Base-by-base conservation (phyloP, 306 rosid species). In the Alnus rubra region DNA sequence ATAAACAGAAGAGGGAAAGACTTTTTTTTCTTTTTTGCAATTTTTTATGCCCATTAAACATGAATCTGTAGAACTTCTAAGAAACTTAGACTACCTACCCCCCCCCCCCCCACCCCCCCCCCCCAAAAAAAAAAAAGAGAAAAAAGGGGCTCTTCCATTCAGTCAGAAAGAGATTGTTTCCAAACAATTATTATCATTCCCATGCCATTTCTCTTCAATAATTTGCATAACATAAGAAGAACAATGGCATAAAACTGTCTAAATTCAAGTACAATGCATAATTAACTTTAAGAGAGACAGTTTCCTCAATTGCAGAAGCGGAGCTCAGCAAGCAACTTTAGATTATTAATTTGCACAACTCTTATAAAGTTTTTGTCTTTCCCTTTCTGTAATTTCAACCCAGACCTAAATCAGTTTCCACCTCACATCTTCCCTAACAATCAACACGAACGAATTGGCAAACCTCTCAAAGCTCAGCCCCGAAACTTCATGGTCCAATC, bases 341-440 rank as follows among this genome's bases (percentile, higher is more conserved):
- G 50, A 67, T 67, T 37, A 63, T 37, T 65, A 65, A 15, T 8
- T 39, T 67, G 18, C 49, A 18, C 50, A 37, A 1, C 71, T 67
- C 71, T 62, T 33, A 14, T 12, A 28, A 18, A 39, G 48, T 37
- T 18, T 65, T 39, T n/a, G 8, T 15, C 14, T 67, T 42, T 42
- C 49, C 51, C 72, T 39, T 42, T 39, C 72, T 4, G 50, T 39
- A 18, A n/a, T 28, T 64, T 67, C 51, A 67, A n/a, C 28, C 31
- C 72, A 67, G 50, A n/a, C 23, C 70, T 7, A 58, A 75, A 48
- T 63, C 72, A 33, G 10, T 15, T 68, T 63, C 35, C 72, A 33
- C 15, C 51, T 62, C 18, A 15, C 42, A 16, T 7, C 63, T 5
- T 53, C 23, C 62, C 9, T 19, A 55, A 55, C 4, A 18, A n/a